Base-by-base conservation (phyloP, 768 basidiomycete genomes). In the Fomitopsis serialis region DNA sequence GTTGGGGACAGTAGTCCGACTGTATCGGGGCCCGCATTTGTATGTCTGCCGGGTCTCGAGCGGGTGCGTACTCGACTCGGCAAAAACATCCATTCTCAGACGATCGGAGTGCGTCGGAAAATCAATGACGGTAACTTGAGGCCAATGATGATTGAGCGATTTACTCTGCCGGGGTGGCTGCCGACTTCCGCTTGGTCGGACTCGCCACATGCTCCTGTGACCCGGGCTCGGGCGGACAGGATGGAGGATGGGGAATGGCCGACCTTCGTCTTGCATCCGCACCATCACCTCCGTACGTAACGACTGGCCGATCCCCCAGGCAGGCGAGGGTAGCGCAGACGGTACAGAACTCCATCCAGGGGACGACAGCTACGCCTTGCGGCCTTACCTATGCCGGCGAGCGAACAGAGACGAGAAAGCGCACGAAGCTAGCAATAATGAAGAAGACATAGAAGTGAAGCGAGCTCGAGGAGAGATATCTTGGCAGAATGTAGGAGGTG, bases 401-500 rank as follows among this genome's bases (percentile, higher is more conserved):
- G 29, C 53, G 44, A 3, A 34, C 23, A 42, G 64, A 63, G 49
- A 54, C 61, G 4, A 54, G 63, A n/a, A 51, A 60, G 17, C 60
- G 23, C 58, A 63, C 49, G 64, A 64, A 43, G 12, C 53, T 22
- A 60, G 49, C 47, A 56, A 42, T 7, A 57, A 35, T 13, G 63
- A 68, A 21, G 64, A 66, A 21, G 87, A 89, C 60, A 73, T 89
- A 22, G 87, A 89, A 61, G 71, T 82, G 65, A 89, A 87, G 69
- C 79, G 87, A 57, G 85, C 75, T 57, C 72, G 81, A 65, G 87
- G 87, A n/a, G 74, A 88, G 76, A 83, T 88, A 65, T 85, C 82
- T 62, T 88, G 85, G 85, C 86, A 61, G 87, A 89, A 67, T 89
- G 87, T 74, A 78, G 87, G 58, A 76, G 77, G 77, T 82, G 75